Evolutionary conservation across 1,139 yeast species (phyloP), one percentile per base, ranked within the genome.

Genomic region (Waltiozyma sp.): DNA sequence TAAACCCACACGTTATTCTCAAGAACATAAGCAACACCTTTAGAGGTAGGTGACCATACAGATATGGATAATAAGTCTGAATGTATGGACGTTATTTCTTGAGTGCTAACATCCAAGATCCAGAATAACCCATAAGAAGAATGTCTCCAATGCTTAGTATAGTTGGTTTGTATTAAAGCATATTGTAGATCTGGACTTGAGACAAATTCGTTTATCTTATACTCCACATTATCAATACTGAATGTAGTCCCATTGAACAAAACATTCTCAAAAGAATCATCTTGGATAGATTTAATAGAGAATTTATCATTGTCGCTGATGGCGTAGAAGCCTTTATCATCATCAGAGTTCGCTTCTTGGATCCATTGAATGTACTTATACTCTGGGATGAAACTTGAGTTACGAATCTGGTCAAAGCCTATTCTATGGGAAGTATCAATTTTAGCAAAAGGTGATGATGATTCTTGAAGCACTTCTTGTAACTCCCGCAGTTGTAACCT

Each of bases 31-130:
- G 94, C 85, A 41, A 91, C 60, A 42, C 72, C 65, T 18, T 66
- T 64, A 0, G 94, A 87, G 10, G 71, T 66, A 11, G 97, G 96
- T 1, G 95, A 77, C 80, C 95, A 88, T 28, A 69, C 63, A 0
- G 88, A 89, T 41, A 82, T 68, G 1, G 73, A 62, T 23, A 73
- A 46, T 18, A 60, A 54, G 52, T 66, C 49, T 70, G 59, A 49
- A 6, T 61, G 43, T 13, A 78, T 54, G 0, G 80, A 77, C 3
- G 50, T 53, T 19, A 67, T 58, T 1, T 49, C 48, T 19, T 67
- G 61, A 1, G 66, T 54, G 1, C 53, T 60, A 28, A 72, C 56
- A 49, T 78, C 72, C 42, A 71, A 63, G 3, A 82, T 51, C 86
- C 94, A 91, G 60, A 79, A 88, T 15, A 72, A 57, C 0, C 85